Evolutionary conservation across 306 rosid genomes (phyloP).

Genomic region (Geum urbanum): DNA sequence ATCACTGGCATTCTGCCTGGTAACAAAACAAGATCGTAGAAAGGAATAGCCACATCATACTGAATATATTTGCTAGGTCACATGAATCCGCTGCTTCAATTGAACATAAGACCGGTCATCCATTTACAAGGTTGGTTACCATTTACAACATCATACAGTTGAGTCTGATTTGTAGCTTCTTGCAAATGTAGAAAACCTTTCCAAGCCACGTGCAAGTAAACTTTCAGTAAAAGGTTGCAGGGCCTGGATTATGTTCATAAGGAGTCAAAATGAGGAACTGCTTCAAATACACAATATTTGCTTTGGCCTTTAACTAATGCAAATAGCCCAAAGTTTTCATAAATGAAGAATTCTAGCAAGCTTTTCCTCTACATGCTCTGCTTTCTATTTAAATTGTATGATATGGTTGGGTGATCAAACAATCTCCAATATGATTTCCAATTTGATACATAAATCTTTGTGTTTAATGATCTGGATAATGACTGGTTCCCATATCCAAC

Average conservation of each 20-base stretch:
- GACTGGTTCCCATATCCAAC: too few species aligned
- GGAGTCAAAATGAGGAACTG: slow-evolving; percentile 20
- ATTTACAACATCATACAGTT: not conserved
- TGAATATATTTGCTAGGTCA: slow-evolving; percentile 7
- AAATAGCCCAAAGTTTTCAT: not conserved
- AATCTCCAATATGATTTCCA: not conserved
- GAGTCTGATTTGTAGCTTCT: slow-evolving; percentile 46
- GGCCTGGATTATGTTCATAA: slow-evolving; percentile 50
- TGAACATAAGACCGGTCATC: slow-evolving; percentile 11
- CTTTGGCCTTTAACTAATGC: not conserved
- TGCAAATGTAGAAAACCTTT: slow-evolving; percentile 59
- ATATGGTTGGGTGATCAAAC: not conserved
- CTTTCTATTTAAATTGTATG: not conserved
- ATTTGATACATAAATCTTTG: too few species aligned
- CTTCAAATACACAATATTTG: not conserved
- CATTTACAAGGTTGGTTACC: not conserved
- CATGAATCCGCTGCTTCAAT: slow-evolving; percentile 28
- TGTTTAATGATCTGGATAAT: too few species aligned
- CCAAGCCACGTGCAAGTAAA: slow-evolving; percentile 69
- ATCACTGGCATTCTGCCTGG: not conserved
- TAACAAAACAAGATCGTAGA: not conserved
- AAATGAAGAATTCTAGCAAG: not conserved
- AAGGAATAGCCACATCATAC: not conserved
- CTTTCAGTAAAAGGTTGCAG: slow-evolving; percentile 76
- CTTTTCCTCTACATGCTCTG: not conserved